phyloP scores from a whole-genome alignment of 225 moss, liverwort and hornwort species.

The Pseudoscleropodium purum region DNA sequence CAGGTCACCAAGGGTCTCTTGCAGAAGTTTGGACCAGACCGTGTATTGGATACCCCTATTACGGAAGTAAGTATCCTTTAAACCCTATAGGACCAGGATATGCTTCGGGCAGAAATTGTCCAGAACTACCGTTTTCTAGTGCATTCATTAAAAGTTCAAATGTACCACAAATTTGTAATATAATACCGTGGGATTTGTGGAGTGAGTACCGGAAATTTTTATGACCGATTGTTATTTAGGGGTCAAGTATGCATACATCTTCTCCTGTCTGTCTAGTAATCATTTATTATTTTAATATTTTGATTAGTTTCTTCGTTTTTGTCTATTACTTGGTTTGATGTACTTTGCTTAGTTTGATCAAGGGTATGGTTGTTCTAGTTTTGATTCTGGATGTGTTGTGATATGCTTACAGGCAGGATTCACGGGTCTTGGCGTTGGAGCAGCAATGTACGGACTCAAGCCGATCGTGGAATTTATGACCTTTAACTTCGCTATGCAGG shows the following conservation, averaged over 20 bases:
- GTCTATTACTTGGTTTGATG: background rate
- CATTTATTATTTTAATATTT: background rate
- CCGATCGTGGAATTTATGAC: slow-evolving; percentile 99
- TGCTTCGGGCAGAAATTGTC: background rate
- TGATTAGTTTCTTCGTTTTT: background rate
- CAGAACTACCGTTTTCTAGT: background rate
- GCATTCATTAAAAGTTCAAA: background rate
- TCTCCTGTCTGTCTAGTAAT: background rate
- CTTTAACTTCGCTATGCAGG: slow-evolving; percentile 98
- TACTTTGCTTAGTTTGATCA: background rate
- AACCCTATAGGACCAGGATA: background rate
- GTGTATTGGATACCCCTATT: slow-evolving; percentile 92
- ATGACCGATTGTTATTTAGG: background rate
- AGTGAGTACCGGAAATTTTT: background rate
- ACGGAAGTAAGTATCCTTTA: slow-evolving; percentile 53
- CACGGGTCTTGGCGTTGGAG: slow-evolving; percentile 90
- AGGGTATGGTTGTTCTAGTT: background rate
- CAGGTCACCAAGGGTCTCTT: slow-evolving; percentile 90
- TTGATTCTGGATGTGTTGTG: background rate
- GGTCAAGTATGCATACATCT: background rate
- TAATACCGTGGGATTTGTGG: background rate
- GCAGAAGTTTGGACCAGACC: slow-evolving; percentile 92
- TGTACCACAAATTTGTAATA: background rate
- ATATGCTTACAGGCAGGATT: slow-evolving; percentile 68
- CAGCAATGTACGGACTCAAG: slow-evolving; percentile 89